A percentile compares a stretch with the other conserved stretches of the same genome.
Conservation (phyloP, 768 basidiomycete genomes). For the Suillus brevipes region DNA sequence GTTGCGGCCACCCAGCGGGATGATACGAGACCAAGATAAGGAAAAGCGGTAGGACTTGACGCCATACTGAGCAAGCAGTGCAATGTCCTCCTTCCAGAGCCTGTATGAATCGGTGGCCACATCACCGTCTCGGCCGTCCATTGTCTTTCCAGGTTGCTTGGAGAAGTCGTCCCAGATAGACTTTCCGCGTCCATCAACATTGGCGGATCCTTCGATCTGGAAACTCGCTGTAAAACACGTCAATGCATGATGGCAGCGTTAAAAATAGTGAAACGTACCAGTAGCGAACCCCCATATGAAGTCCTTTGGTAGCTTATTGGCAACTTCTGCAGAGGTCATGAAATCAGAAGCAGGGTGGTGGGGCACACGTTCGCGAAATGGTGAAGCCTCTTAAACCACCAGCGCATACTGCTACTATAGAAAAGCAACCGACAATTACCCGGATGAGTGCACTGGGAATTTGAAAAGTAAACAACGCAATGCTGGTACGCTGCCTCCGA, state of each 20-base stretch:
- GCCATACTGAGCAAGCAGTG: slow-evolving; percentile 60
- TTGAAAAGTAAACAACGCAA: not conserved
- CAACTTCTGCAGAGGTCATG: slow-evolving; percentile 31
- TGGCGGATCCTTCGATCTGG: slow-evolving; percentile 71
- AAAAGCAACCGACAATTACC: slow-evolving; percentile 48
- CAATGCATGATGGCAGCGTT: slow-evolving; percentile 2
- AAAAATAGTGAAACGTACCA: slow-evolving; percentile 36
- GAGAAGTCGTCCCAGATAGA: slow-evolving; percentile 79
- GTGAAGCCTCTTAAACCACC: slow-evolving; percentile 40
- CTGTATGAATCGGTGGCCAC: slow-evolving; percentile 72
- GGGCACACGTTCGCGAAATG: slow-evolving; percentile 23
- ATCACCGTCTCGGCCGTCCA: slow-evolving; percentile 66
- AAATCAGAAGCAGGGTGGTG: slow-evolving; percentile 25
- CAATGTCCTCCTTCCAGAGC: slow-evolving; percentile 67
- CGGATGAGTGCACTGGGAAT: slow-evolving; percentile 30
- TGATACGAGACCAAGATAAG: slow-evolving; percentile 73
- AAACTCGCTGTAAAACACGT: slow-evolving; percentile 50
- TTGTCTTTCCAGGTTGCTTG: slow-evolving; percentile 62
- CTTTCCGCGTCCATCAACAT: slow-evolving; percentile 60
- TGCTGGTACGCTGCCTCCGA: too few species aligned
- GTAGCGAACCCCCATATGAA: slow-evolving; percentile 76
- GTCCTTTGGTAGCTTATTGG: slow-evolving; percentile 50
- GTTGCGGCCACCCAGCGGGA: slow-evolving; percentile 69
- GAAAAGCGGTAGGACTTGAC: slow-evolving; percentile 78
- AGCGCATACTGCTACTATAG: slow-evolving; percentile 26